Conservation (phyloP, 352 stramenopile species). For the Thalassiosira mediterranea region DNA sequence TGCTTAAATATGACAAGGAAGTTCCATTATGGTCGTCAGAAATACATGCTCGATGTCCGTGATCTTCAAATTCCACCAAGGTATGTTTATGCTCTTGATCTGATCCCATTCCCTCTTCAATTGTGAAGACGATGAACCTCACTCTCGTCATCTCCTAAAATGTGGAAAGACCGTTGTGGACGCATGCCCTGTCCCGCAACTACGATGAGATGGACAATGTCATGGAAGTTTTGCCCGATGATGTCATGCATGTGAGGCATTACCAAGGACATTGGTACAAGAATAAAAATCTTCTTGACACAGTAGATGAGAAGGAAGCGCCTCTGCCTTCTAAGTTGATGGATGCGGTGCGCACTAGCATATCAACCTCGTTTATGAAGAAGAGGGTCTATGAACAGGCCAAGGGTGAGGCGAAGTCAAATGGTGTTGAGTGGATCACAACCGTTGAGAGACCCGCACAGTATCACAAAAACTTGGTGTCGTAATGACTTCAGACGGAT, state of each 20-base stretch:
- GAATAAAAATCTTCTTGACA: constrained; percentile 42
- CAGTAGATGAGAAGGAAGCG: constrained; percentile 35
- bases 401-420: constrained; percentile 8
- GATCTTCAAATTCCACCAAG: constrained; percentile 29
- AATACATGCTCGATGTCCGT: constrained; percentile 44
- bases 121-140: too few species aligned
- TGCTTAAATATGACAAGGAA: constrained; percentile 29
- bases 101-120: too few species aligned
- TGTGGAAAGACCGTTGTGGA: constrained; percentile 50
- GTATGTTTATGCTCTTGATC: too few species aligned
- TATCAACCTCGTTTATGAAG: constrained; percentile 8
- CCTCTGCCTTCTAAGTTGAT: constrained; percentile 28
- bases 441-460: constrained; percentile 29
- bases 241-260: constrained; percentile 49
- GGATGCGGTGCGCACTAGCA: constrained; percentile 10
- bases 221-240: constrained; percentile 49
- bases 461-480: constrained; percentile 18
- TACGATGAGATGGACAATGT: constrained; percentile 49
- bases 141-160: too few species aligned
- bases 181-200: constrained; percentile 38
- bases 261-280: constrained; percentile 52
- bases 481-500: too few species aligned
- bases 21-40: constrained; percentile 46
- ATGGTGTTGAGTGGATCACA: constrained; percentile 39
- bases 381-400: constrained; percentile 32